Evolutionary conservation across 306 rosid species (phyloP), one percentile per base, ranked within the genome.

Genomic region (Cicer cuneatum): DNA sequence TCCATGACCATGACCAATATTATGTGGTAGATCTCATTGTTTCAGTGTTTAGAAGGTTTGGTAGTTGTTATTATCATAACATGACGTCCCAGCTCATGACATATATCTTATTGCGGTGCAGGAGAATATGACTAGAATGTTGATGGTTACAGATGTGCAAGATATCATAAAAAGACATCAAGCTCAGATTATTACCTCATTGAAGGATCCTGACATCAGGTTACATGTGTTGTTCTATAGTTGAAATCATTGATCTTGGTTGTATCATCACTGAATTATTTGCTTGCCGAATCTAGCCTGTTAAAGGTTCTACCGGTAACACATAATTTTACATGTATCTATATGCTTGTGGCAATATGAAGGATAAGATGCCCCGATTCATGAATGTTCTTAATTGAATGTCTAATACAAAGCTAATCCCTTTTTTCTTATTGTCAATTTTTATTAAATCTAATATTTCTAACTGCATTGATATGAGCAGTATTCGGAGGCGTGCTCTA

Each of bases 181-280:
- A 77, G 98, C 99, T 80, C 99, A 95, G 86, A 95, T 95, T 75
- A 95, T 95, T 81, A 95, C 98, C 75, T 95, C 99, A 19, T 81
- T 92, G 83, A 95, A 95, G 86, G 99, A 95, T 89, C 99, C 99
- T 15, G 99, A 95, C 78, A 92, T 95, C 89, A 95, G 99, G 99
- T 95, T 76, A 79, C 69, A 24, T 45, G 70, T 72, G 53, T 41
- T 79, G 21, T 54, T 77, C 53, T 85, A 54, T 82, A 52, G 39
- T 77, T 78, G 61, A 69, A 62, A 61, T 82, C 66, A 56, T 46
- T 37, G 61, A 19, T 76, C 46, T 18, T 18, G 37, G 64, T 65
- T 70, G 56, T 49, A 43, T 51, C 67, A 61, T 58, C 42, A 29
- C 21, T 69, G 37, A 72, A 48, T 63, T 45, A 13, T 76, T 72